A percentile compares a stretch with the other conserved stretches of the same genome.
These are phyloP conservation scores for Pyrenochaeta sp. DNA, from an alignment of 2,329 filamentous ascomycete genomes.

Conservation along the genomic window DNA sequence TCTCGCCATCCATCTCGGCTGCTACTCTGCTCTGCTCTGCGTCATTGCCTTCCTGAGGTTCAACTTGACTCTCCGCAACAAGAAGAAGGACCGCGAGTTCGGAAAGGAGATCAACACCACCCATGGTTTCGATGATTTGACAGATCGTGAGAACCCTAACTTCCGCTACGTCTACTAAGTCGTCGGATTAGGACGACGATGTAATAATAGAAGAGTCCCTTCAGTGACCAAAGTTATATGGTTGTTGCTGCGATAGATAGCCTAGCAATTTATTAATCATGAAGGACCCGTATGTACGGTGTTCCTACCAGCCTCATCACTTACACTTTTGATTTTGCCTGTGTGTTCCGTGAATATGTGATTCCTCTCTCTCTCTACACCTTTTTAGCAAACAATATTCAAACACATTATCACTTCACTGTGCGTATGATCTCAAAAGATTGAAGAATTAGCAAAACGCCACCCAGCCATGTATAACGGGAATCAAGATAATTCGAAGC, in stretches of 20 bases:
- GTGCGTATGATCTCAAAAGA: too few species aligned
- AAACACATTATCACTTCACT: too few species aligned
- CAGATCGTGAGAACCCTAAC: conserved; percentile 67
- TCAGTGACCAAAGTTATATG: background rate
- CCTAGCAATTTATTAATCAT: background rate
- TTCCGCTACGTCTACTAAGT: conserved; percentile 63
- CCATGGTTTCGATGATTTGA: conserved; percentile 70
- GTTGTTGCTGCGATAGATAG: background rate
- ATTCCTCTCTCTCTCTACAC: too few species aligned
- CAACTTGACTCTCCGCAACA: conserved; percentile 67
- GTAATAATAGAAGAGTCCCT: background rate
- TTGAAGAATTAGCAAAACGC: too few species aligned
- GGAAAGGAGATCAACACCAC: conserved; percentile 40
- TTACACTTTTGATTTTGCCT: too few species aligned
- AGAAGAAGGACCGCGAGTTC: conserved; percentile 60
- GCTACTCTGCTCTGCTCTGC: conserved; percentile 68
- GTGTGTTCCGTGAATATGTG: too few species aligned
- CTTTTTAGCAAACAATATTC: too few species aligned
- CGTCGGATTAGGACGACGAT: background rate
- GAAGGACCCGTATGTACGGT: background rate
- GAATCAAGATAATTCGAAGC: too few species aligned
- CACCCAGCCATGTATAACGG: too few species aligned
- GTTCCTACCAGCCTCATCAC: background rate
- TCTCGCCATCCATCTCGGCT: conserved; percentile 74
- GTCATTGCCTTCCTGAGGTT: conserved; percentile 67